Conservation (phyloP, 2,329 filamentous ascomycete species). For the Monosporascus sp. region DNA sequence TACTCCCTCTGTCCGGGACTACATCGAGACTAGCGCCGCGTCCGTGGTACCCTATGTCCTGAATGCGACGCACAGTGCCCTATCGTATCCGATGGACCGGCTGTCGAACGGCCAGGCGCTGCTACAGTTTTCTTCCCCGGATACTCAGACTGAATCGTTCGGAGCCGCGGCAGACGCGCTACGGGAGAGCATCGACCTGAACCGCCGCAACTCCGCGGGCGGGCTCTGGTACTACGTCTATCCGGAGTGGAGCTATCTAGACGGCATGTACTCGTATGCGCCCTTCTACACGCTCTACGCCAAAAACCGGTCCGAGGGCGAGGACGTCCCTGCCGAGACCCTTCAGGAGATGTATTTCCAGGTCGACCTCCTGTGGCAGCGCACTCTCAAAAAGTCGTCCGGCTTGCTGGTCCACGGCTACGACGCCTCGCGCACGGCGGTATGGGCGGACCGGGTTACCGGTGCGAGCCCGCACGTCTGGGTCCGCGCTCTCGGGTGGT, state of each 20-base stretch:
- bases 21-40: constrained; percentile 20
- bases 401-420: constrained; percentile 32
- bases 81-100: constrained; percentile 26
- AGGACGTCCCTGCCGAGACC: constrained; percentile 2
- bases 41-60: constrained; percentile 21
- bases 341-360: constrained; percentile 23
- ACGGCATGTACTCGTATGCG: constrained; percentile 46
- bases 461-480: constrained; percentile 33
- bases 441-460: constrained; percentile 30
- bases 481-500: constrained; percentile 33
- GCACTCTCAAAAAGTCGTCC: constrained; percentile 14
- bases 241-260: constrained; percentile 47
- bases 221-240: constrained; percentile 38
- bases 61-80: constrained; percentile 21
- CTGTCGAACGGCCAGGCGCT: constrained; percentile 26
- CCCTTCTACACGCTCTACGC: constrained; percentile 33
- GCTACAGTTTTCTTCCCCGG: constrained; percentile 10
- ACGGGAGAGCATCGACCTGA: constrained; percentile 23
- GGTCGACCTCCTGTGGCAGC: constrained; percentile 24
- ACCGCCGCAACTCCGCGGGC: constrained; percentile 27
- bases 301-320: constrained; percentile 10
- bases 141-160: constrained; percentile 1
- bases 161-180: constrained; percentile 16
- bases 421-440: constrained; percentile 26
- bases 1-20: constrained; percentile 8